Conservation (phyloP, 805 yeast genomes). For the Lipomyces anomalus region DNA sequence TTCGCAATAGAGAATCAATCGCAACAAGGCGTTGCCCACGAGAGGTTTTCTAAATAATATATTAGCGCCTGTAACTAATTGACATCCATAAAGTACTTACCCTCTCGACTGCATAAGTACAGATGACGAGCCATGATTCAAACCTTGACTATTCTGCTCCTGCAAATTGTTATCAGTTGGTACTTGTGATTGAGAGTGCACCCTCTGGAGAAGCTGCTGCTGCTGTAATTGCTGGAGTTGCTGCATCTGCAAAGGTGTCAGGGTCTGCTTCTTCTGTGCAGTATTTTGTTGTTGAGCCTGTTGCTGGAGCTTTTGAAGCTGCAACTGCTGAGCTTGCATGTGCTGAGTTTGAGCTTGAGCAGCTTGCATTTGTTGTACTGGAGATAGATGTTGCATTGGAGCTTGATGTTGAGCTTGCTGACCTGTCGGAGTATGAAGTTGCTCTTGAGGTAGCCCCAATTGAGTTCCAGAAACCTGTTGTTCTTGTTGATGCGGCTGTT, state of each 20-base stretch:
- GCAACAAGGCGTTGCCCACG: slow-evolving; percentile 47
- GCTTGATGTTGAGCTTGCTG: background rate
- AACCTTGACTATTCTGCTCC: slow-evolving; percentile 1
- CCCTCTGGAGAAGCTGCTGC: slow-evolving; percentile 21
- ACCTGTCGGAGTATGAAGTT: background rate
- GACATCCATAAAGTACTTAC: slow-evolving; percentile 5
- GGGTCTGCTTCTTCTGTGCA: slow-evolving; percentile 9
- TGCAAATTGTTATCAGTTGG: slow-evolving; percentile 6
- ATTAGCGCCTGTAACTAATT: slow-evolving; percentile 26
- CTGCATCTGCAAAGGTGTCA: no score
- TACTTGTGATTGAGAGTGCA: no score
- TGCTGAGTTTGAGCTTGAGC: background rate
- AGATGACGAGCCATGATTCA: no score
- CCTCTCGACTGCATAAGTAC: slow-evolving; percentile 2
- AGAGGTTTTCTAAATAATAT: slow-evolving; percentile 37
- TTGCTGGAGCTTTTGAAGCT: slow-evolving; percentile 8
- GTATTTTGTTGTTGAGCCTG: slow-evolving; percentile 13
- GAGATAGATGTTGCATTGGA: background rate
- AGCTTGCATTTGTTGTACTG: background rate
- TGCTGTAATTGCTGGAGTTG: slow-evolving; percentile 10
- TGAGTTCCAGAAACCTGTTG: no score
- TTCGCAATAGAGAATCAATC: slow-evolving; percentile 48
- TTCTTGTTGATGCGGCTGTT: no score
- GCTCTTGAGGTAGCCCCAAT: no score
- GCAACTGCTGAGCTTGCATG: slow-evolving; percentile 4